Conservation (phyloP, 306 rosid species). For the Casuarina cunninghamiana region DNA sequence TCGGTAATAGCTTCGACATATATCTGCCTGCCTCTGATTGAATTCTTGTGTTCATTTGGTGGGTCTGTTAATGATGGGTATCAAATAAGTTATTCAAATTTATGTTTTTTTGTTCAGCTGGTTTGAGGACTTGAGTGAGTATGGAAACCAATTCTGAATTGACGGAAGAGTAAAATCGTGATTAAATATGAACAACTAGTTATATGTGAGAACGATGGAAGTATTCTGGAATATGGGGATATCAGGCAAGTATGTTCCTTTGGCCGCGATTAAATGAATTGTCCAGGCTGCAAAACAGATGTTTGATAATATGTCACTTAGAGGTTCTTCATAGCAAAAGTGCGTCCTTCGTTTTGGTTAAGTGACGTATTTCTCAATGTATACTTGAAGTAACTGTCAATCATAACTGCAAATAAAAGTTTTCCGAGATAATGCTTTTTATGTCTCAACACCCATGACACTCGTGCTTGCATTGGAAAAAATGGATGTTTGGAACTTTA, state of each 20-base stretch:
- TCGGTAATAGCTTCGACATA: neutral
- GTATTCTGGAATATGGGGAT: neutral
- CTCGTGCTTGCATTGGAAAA: neutral
- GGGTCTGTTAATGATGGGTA: neutral
- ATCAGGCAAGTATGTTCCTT: neutral
- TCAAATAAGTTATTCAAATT: neutral
- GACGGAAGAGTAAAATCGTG: neutral
- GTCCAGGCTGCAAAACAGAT: conserved; percentile 3
- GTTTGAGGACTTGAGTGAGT: neutral
- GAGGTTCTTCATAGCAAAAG: neutral
- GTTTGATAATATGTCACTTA: neutral
- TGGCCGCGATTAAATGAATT: neutral
- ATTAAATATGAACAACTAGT: neutral
- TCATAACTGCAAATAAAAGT: neutral
- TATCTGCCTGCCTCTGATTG: neutral
- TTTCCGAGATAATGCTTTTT: neutral
- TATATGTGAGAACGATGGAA: neutral
- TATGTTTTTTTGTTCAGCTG: neutral
- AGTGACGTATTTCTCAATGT: neutral
- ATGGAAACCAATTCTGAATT: neutral
- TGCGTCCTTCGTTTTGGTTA: neutral
- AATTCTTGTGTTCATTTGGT: neutral
- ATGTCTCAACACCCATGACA: neutral
- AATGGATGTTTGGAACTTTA: neutral
- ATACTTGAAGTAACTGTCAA: neutral